phyloP scores from a whole-genome alignment of 164 flowering plant genomes.

The Vitis amurensis region DNA sequence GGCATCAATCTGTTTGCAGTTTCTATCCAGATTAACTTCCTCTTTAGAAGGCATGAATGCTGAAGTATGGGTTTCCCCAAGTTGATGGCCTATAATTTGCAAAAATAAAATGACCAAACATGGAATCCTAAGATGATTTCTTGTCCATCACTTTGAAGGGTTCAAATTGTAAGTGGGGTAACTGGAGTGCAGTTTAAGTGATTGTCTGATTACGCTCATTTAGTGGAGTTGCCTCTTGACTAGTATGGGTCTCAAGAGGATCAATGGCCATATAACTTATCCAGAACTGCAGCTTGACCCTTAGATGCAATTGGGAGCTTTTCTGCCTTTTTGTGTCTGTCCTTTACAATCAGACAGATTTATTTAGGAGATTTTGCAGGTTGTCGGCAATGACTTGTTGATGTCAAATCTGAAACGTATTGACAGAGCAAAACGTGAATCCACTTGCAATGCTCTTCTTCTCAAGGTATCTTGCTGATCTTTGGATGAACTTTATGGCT shows the following conservation, averaged over 20 bases:
- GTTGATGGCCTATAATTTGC: not conserved
- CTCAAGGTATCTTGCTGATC: constrained; percentile 61
- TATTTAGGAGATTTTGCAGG: constrained; percentile 48
- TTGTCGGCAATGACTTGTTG: constrained; percentile 83
- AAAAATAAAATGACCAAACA: not conserved
- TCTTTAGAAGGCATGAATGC: not conserved
- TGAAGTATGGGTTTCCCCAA: not conserved
- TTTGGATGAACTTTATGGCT: not conserved
- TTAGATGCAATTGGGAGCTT: not conserved
- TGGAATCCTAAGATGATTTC: not conserved
- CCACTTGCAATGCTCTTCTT: constrained; percentile 86
- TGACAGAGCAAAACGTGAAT: constrained; percentile 72
- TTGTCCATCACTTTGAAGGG: not conserved
- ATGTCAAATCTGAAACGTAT: constrained; percentile 87
- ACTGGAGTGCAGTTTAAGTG: not conserved
- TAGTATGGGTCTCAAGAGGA: no score
- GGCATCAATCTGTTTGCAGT: no score
- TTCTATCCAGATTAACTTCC: no score
- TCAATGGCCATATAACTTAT: not conserved
- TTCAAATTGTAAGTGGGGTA: not conserved
- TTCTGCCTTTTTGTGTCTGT: not conserved
- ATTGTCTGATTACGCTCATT: not conserved
- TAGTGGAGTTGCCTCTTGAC: not conserved
- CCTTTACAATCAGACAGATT: not conserved
- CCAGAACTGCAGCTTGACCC: not conserved